These are phyloP conservation scores for Xylaria castorea DNA, from an alignment of 495 filamentous ascomycete species.

Conservation along the genomic window DNA sequence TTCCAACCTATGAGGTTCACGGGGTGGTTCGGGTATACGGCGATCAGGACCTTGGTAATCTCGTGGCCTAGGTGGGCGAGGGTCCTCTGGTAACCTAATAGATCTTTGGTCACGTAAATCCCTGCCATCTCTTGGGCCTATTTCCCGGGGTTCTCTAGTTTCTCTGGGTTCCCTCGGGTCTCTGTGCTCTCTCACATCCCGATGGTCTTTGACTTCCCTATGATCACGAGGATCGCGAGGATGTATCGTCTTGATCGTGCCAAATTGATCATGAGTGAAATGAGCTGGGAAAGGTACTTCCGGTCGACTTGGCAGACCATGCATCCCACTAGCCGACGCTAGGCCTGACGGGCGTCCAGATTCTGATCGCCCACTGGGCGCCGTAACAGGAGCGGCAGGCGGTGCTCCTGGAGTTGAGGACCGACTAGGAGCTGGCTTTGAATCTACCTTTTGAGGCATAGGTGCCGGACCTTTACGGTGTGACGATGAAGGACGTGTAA, in stretches of 20 bases:
- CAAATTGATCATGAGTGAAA: conserved; percentile 48
- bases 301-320: conserved; percentile 53
- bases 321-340: conserved; percentile 45
- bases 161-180: conserved; percentile 46
- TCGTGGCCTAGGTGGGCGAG: conserved; percentile 40
- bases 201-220: conserved; percentile 39
- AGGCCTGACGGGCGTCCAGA: conserved; percentile 46
- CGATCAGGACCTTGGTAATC: conserved; percentile 39
- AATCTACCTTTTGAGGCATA: conserved; percentile 32
- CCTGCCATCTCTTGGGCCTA: conserved; percentile 37
- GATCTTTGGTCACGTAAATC: conserved; percentile 44
- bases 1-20: conserved; percentile 39
- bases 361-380: conserved; percentile 37
- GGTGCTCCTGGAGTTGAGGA: conserved; percentile 39
- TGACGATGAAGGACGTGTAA: conserved; percentile 22
- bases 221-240: conserved; percentile 46
- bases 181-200: conserved; percentile 44
- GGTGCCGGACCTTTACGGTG: conserved; percentile 28
- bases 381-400: conserved; percentile 27
- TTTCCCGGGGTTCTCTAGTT: conserved; percentile 40
- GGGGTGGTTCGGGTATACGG: conserved; percentile 37
- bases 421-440: conserved; percentile 32
- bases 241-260: conserved; percentile 44
- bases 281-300: conserved; percentile 50
- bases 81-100: conserved; percentile 41